Evolutionary conservation across 208 protist species (phyloP), one percentile per base, ranked within the genome.

Genomic region (Trypanosoma boissoni): DNA sequence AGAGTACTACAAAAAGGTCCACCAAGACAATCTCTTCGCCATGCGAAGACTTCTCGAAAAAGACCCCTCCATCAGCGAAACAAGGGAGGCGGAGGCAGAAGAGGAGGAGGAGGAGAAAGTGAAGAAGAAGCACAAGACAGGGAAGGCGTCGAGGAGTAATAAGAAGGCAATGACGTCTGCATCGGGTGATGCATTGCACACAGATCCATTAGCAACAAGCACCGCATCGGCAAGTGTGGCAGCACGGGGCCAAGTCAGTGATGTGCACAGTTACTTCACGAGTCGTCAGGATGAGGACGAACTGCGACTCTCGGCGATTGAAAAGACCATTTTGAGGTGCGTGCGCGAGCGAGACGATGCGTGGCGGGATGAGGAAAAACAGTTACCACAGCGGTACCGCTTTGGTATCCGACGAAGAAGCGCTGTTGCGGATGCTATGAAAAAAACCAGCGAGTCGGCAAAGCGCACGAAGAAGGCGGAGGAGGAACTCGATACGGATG

Each of bases 1-100:
- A 24, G 74, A 86, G 27, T 91, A 91, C 67, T 79, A 74, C 45
- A 70, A 68, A 21, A 67, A 64, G 49, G 83, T 91, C 20, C 67
- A 73, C 28, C 32, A 37, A 10, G 83, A 91, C 50, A 88, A 86
- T 57, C 53, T 58, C 31, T 24, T 26, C 12, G 76, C 75, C 10
- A 65, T 83, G 46, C 56, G 53, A 49, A 2, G 23, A 5, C 68
- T 78, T 8, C 2, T 55, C 23, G 61, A 53, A 20, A 45, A 58
- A n/a, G 44, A 39, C 0, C 28, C n/a, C 62, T n/a, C 26, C 8
- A 23, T n/a, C 51, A 42, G 24, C 7, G 18, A 24, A 10, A 6
- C n/a, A n/a, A n/a, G n/a, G n/a, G n/a, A n/a, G n/a, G n/a, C n/a
- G n/a, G n/a, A n/a, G n/a, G n/a, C n/a, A 37, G 24, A 6, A 49